Base-by-base conservation (phyloP, 2,329 filamentous ascomycete species). In the Cytospora piceicola region DNA sequence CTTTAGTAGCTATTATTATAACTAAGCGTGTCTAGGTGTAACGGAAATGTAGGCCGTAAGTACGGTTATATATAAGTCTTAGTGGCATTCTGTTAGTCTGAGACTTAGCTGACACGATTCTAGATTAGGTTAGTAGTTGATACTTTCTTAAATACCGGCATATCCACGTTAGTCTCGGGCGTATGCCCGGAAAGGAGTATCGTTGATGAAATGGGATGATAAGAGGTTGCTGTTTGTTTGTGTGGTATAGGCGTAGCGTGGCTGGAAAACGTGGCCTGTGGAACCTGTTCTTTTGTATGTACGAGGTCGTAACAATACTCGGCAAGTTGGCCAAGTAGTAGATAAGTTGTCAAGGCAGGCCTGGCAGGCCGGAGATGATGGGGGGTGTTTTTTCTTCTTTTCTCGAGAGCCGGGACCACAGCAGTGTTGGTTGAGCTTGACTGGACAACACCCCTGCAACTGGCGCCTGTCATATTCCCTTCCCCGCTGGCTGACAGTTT, bases 221-320 rank as follows among this genome's bases (percentile, higher is more conserved):
- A 39, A 29, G 32, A 29, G 51, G 34, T 15, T 24, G 32, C 14
- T 32, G 12, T 20, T 20, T 32, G 12, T 20, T 51, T 30, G 49
- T 36, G 54, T n/a, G 30, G 36, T 36, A 34, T 20, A 11, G 11
- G 24, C 11, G 32, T 29, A 36, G 54, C 20, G 17, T 63, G 46
- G 53, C 24, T 32, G 42, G 42, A 63, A 51, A 63, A 63, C 39
- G 53, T 57, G 61, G 61, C 49, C 42, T 51, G 54, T 52, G 61
- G 30, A 39, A 39, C 61, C 30, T 30, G n/a, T 46, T 12, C 42
- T 46, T 7, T 29, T 29, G 27, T 46, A 46, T 29, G 27, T 46
- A 46, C 42, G 42, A 1, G 17, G 36, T 39, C 36, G 42, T n/a
- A 20, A 29, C 3, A 29, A 29, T 29, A 3, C 27, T 29, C 27